Conservation (phyloP, 139 green algal species). For the Coelastrella sp. region DNA sequence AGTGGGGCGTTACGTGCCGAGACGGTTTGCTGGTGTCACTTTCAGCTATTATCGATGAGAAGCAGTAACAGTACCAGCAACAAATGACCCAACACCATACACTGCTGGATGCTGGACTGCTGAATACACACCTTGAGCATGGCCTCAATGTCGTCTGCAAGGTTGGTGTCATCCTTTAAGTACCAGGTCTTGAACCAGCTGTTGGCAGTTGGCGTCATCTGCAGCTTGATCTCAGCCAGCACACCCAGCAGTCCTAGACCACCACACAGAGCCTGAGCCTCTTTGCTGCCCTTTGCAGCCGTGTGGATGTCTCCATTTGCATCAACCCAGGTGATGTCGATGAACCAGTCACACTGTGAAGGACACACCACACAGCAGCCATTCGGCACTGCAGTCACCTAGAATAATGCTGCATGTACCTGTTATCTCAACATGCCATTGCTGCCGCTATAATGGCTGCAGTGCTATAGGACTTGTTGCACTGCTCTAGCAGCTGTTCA, state of each 20-base stretch:
- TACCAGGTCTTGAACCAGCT: constrained; percentile 36
- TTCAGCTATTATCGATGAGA: too few species aligned
- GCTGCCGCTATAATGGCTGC: too few species aligned
- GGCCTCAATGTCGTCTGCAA: constrained; percentile 38
- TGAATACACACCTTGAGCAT: constrained; percentile 30
- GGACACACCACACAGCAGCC: background rate
- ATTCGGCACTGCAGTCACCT: background rate
- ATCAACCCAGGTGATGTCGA: constrained; percentile 41
- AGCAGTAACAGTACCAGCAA: too few species aligned
- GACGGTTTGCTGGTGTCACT: too few species aligned
- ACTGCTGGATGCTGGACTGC: background rate
- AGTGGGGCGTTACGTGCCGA: too few species aligned
- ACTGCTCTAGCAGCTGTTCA: background rate
- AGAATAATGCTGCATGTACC: background rate
- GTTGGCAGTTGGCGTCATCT: constrained; percentile 27
- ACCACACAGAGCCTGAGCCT: constrained; percentile 23
- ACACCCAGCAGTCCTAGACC: constrained; percentile 39
- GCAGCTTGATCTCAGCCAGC: constrained; percentile 39
- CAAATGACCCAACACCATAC: background rate
- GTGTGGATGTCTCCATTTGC: constrained; percentile 18
- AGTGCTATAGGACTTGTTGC: background rate
- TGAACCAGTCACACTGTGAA: constrained; percentile 37
- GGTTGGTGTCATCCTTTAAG: constrained; percentile 24
- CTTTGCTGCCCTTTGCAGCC: constrained; percentile 6
- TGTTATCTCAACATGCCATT: background rate